Evolutionary conservation across 2,329 filamentous ascomycete species (phyloP).

Genomic region (Fusarium kyushuense): DNA sequence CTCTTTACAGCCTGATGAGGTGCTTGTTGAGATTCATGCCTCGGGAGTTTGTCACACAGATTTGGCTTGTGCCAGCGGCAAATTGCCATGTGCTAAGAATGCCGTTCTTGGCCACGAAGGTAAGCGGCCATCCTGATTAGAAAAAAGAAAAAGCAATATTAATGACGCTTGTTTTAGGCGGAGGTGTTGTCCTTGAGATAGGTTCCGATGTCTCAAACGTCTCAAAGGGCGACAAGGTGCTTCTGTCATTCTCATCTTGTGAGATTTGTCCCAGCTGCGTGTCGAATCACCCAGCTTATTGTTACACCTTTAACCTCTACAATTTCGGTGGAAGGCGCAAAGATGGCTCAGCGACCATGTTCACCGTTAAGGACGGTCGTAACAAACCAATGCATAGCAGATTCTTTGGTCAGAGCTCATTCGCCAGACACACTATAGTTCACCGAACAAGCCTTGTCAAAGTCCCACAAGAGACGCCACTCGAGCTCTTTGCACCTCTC

Average conservation of each 20-base stretch:
- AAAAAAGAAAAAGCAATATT: not conserved
- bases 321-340: conserved; percentile 28
- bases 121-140: not conserved
- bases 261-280: conserved; percentile 12
- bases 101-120: conserved; percentile 35
- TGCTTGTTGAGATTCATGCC: conserved; percentile 23
- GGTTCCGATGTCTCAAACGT: not conserved
- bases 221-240: conserved; percentile 22
- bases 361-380: not conserved
- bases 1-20: conserved; percentile 17
- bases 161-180: not conserved
- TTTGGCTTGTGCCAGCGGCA: conserved; percentile 59
- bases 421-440: conserved; percentile 19
- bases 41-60: conserved; percentile 34
- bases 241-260: conserved; percentile 26
- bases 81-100: not conserved
- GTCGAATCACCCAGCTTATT: conserved; percentile 29
- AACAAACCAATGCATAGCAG: conserved; percentile 4
- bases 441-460: conserved; percentile 26
- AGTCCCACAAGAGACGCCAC: not conserved
- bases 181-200: conserved; percentile 21
- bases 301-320: conserved; percentile 10
- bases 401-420: conserved; percentile 38
- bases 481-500: conserved; percentile 23
- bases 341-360: conserved; percentile 20